Evolutionary conservation across 2,329 filamentous ascomycete species (phyloP).

Genomic region (Beauveria scarabaeidicola): DNA sequence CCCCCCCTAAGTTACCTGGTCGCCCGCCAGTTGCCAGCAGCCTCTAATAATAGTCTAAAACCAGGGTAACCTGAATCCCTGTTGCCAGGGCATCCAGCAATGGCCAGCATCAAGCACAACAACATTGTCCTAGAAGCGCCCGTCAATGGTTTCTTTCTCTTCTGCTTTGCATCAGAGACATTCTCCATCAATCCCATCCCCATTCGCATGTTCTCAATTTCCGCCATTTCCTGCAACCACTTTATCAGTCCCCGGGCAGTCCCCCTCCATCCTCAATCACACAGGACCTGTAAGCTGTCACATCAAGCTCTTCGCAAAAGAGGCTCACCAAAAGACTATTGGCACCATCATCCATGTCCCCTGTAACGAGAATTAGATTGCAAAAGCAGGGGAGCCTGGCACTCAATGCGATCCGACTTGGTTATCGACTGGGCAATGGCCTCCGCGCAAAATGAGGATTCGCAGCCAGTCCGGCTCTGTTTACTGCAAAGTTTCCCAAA

Average conservation of each 20-base stretch:
- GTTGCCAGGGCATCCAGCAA: constrained; percentile 9
- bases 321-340: background rate
- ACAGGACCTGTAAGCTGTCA: background rate
- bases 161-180: background rate
- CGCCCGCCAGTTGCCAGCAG: background rate
- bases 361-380: constrained; percentile 1
- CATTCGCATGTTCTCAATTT: background rate
- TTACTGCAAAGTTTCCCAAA: too few species aligned
- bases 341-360: background rate
- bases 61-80: background rate
- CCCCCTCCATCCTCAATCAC: background rate
- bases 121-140: background rate
- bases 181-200: background rate
- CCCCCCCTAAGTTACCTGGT: background rate
- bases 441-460: constrained; percentile 1
- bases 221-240: background rate
- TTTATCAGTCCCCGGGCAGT: background rate
- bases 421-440: background rate
- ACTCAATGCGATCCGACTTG: constrained; percentile 3
- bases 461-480: background rate
- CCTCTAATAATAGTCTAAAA: too few species aligned
- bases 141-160: background rate
- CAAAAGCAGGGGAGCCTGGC: background rate
- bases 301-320: background rate
- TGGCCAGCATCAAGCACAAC: background rate